A percentile compares a stretch with the other conserved stretches of the same genome.
Evolutionary conservation across 306 rosid species (phyloP).

Genomic region (Cucurbita pepo): DNA sequence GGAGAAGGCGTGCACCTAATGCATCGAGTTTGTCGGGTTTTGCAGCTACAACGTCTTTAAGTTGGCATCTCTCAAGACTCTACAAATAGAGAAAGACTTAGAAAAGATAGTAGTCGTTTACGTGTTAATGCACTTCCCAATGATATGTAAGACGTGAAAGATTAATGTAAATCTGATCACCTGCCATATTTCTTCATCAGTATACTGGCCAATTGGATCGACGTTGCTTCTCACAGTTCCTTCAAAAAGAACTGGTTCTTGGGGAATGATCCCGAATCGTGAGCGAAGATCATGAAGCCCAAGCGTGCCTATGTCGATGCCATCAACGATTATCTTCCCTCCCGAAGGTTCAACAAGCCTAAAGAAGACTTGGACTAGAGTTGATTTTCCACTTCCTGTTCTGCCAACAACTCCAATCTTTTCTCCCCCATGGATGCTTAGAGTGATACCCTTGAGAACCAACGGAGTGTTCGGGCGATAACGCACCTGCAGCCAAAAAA

Average conservation of each 20-base stretch:
- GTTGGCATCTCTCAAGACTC: constrained; percentile 90
- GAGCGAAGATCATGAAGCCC: constrained; percentile 95
- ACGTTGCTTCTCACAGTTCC: constrained; percentile 86
- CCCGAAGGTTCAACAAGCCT: constrained; percentile 92
- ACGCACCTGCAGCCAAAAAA: constrained; percentile 44
- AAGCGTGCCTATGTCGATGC: constrained; percentile 44
- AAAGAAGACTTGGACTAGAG: constrained; percentile 81
- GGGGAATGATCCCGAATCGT: constrained; percentile 91
- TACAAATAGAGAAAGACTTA: constrained; percentile 10
- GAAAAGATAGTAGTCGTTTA: neutral
- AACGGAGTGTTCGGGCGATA: constrained; percentile 83
- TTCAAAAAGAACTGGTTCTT: constrained; percentile 95
- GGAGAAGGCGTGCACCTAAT: constrained; percentile 33
- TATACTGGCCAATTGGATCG: constrained; percentile 52
- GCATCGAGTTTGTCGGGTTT: constrained; percentile 73
- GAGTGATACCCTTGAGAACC: constrained; percentile 76
- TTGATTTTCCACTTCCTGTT: constrained; percentile 91
- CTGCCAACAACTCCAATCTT: constrained; percentile 90
- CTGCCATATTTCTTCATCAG: constrained; percentile 96
- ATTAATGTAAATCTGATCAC: constrained; percentile 14
- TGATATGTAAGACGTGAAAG: too few species aligned
- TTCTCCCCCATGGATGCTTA: constrained; percentile 76
- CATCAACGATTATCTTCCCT: constrained; percentile 72
- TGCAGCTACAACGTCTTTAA: constrained; percentile 62
- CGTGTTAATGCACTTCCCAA: too few species aligned